Conservation (phyloP, 495 filamentous ascomycete species). For the Xylaria longipes region DNA sequence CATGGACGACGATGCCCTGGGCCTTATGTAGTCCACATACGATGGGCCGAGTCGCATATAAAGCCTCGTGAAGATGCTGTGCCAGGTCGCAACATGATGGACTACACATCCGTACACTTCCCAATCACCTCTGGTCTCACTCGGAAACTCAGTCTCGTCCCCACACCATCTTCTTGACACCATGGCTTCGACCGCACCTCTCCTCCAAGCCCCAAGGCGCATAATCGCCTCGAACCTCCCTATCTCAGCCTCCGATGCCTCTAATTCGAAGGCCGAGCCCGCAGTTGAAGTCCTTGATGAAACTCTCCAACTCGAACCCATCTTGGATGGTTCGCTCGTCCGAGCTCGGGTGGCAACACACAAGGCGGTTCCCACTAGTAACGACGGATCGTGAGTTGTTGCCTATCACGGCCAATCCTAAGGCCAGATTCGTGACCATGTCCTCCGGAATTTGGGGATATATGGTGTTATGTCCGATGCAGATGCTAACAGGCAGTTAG, state of each 20-base stretch:
- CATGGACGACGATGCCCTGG: not conserved
- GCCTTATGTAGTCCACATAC: not conserved
- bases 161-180: not conserved
- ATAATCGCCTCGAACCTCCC: conserved; percentile 37
- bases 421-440: not conserved
- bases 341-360: conserved; percentile 35
- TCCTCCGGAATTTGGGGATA: not conserved
- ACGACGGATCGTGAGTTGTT: conserved; percentile 37
- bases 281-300: conserved; percentile 35
- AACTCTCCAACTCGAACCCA: conserved; percentile 29
- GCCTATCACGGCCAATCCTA: not conserved
- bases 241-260: conserved; percentile 19
- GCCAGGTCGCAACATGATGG: not conserved
- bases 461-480: not conserved
- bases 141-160: not conserved
- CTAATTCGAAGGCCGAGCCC: conserved; percentile 28
- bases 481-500: conserved; percentile 5
- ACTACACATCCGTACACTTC: not conserved
- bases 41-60: not conserved
- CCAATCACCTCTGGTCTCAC: not conserved
- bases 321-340: conserved; percentile 31
- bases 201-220: conserved; percentile 30
- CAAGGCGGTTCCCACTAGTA: conserved; percentile 34
- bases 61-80: conserved; percentile 13
- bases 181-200: conserved; percentile 30